A percentile compares a stretch with the other conserved stretches of the same genome.
phyloP scores from a whole-genome alignment of 495 filamentous ascomycete species.

The Pseudevernia furfuracea region DNA sequence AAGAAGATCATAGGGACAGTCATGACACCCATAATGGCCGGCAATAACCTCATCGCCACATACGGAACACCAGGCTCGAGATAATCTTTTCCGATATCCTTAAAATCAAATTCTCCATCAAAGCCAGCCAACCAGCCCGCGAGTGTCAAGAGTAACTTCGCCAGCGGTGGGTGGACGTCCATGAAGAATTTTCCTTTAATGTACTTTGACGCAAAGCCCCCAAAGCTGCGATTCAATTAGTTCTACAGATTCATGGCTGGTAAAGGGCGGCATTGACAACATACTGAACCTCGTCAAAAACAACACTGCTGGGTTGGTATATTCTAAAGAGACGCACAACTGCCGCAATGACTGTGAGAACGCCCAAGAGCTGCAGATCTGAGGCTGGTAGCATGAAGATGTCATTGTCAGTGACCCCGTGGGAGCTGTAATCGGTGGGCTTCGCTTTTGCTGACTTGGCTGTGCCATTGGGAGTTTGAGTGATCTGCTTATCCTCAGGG shows the following conservation, averaged over 20 bases:
- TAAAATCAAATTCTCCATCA: conserved; percentile 94
- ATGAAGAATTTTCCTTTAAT: conserved; percentile 99
- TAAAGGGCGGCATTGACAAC: conserved; percentile 27
- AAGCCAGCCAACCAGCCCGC: conserved; percentile 95
- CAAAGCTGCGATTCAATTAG: conserved; percentile 57
- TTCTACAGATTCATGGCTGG: conserved; percentile 1
- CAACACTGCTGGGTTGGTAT: conserved; percentile 91
- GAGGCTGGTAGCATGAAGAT: conserved; percentile 61
- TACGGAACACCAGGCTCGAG: conserved; percentile 90
- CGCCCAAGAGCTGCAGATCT: conserved; percentile 69
- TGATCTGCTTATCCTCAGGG: conserved; percentile 1
- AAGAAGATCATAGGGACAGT: conserved; percentile 89
- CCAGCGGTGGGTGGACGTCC: conserved; percentile 97
- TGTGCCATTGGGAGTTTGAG: conserved; percentile 19
- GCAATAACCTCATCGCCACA: conserved; percentile 93
- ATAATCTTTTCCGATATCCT: conserved; percentile 99
- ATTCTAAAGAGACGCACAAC: conserved; percentile 87
- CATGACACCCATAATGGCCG: conserved; percentile 77
- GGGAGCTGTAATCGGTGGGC: conserved; percentile 41
- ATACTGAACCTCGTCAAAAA: conserved; percentile 99
- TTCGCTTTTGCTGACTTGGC: conserved; percentile 13
- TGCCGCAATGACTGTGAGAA: conserved; percentile 66
- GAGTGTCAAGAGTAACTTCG: conserved; percentile 90
- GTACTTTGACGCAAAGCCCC: conserved; percentile 95
- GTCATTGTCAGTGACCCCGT: conserved; percentile 46